Base-by-base conservation (phyloP, 495 filamentous ascomycete species). In the Hyphodiscus hymeniophilus region DNA sequence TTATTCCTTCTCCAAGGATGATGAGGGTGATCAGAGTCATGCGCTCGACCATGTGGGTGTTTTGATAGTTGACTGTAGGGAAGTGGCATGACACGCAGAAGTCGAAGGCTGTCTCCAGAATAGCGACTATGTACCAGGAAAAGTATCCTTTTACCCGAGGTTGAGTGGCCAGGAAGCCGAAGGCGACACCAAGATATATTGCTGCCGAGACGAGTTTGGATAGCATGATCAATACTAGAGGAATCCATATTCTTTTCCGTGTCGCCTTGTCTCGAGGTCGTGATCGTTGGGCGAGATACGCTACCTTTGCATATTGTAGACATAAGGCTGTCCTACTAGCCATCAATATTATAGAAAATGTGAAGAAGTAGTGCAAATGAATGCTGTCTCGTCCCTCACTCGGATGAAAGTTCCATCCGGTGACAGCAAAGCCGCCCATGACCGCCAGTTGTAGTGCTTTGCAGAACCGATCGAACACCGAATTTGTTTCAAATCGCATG, bases 11-110 rank as follows among this genome's bases (percentile, higher is more conserved):
- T n/a, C n/a, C n/a, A 75, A 42, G 69, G 47, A 85, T 79, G 57
- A 85, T 82, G 40, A 84, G 66, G 0, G 81, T 85, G 20, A 85
- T 66, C 3, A 85, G 68, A 17, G 71, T 73, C 73, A 85, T 76
- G 24, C 83, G 70, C 34, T 79, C 67, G 38, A 76, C 73, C 41
- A 86, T 64, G 57, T 84, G 79, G 3, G 80, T 82, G 23, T 75
- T 68, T 49, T 79, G 69, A 59, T 86, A 81, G 50, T 71, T 78
- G 30, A 85, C 68, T 11, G 45, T 45, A n/a, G 44, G 22, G 44
- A 44, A 53, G 7, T 42, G 41, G 2, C 31, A 34, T 5, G 50
- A 42, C 2, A 53, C 26, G 5, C 15, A 21, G 20, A 53, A 43
- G 24, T 53, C 48, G 38, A 38, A 35, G 23, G 17, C 20, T 5